Evolutionary conservation across 2,329 filamentous ascomycete genomes (phyloP).

Genomic region (Rutstroemia sp.): DNA sequence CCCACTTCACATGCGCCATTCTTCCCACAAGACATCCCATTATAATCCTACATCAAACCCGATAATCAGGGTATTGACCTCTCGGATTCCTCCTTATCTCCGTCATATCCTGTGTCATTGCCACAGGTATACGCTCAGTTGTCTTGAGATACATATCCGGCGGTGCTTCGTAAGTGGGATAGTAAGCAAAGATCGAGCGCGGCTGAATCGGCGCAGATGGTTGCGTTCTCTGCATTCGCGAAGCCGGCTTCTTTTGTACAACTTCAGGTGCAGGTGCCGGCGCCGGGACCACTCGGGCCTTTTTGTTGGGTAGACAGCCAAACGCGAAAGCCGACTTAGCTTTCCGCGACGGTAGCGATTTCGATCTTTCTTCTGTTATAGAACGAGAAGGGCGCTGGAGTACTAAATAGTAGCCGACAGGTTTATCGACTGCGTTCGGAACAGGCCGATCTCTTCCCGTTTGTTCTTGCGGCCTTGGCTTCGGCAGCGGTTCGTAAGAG

Average conservation of each 20-base stretch:
- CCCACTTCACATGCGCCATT: no score
- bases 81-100: neutral
- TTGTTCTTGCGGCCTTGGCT: neutral
- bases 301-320: neutral
- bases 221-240: neutral
- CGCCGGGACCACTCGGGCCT: neutral
- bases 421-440: neutral
- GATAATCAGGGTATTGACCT: neutral
- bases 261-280: neutral
- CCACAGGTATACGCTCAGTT: neutral
- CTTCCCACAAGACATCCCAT: no score
- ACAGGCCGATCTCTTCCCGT: neutral
- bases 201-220: no score
- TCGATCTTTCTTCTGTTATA: neutral
- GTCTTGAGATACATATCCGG: neutral
- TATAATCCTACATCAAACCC: neutral
- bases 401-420: neutral
- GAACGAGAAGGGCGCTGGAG: neutral
- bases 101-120: neutral
- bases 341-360: neutral
- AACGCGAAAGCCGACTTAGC: neutral
- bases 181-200: neutral
- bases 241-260: neutral
- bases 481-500: neutral
- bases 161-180: neutral